Evolutionary conservation across 768 basidiomycete genomes (phyloP), one percentile per base, ranked within the genome.

Genomic region (Krasilnikovozyma curviuscula): DNA sequence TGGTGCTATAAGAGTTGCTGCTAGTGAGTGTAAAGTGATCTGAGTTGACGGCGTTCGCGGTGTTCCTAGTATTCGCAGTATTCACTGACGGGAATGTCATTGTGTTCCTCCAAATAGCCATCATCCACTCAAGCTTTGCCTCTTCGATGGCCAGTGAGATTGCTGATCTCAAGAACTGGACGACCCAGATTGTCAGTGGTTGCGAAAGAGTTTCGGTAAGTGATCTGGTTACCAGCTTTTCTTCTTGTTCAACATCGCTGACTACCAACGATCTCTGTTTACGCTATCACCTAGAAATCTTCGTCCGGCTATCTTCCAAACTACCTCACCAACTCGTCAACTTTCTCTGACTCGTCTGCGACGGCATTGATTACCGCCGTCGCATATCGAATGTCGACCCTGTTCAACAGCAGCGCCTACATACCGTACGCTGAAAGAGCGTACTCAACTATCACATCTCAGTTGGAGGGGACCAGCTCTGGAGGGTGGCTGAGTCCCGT

Each of bases 1-100:
- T 16, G 85, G 86, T 1, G 85, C 85, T 72, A 67, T 83, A 9
- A 77, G 85, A 6, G 85, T 88, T 3, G 68, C 81, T 1, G 76
- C 73, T 2, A 85, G 45, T 43, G 21, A 35, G 49, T 46, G n/a
- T n/a, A n/a, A n/a, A n/a, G n/a, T n/a, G n/a, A n/a, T n/a, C n/a
- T n/a, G n/a, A n/a, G n/a, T n/a, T n/a, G n/a, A n/a, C n/a, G n/a
- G n/a, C n/a, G n/a, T n/a, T n/a, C n/a, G n/a, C n/a, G n/a, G n/a
- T n/a, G n/a, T n/a, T n/a, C n/a, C n/a, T n/a, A n/a, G n/a, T n/a
- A n/a, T n/a, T n/a, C n/a, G n/a, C n/a, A n/a, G n/a, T n/a, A n/a
- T n/a, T n/a, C n/a, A n/a, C n/a, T n/a, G n/a, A n/a, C n/a, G n/a
- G n/a, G n/a, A n/a, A n/a, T n/a, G n/a, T n/a, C n/a, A n/a, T n/a